Percentiles rank a stretch among this genome's conserved stretches.
phyloP scores from a whole-genome alignment of 2,329 filamentous ascomycete genomes.

The Escovopsis sp. region DNA sequence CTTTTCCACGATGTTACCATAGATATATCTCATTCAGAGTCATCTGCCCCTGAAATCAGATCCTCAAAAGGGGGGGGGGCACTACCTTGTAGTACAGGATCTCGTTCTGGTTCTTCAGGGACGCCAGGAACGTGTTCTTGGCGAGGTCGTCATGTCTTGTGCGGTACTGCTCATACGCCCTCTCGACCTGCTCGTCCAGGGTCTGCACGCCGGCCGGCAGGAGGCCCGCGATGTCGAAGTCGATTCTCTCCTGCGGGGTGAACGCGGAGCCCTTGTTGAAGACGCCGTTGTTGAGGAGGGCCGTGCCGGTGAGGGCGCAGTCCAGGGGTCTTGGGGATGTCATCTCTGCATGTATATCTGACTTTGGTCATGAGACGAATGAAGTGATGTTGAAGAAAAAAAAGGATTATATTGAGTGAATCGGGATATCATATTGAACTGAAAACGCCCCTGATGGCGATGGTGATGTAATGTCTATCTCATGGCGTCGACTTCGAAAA shows the following conservation, averaged over 20 bases:
- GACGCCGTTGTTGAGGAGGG: slow-evolving; percentile 21
- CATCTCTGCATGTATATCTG: too few relatives aligned
- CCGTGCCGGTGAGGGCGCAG: slow-evolving; percentile 21
- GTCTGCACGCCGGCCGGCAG: slow-evolving; percentile 60
- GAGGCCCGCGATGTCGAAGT: slow-evolving; percentile 58
- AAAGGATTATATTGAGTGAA: too few relatives aligned
- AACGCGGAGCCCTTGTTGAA: slow-evolving; percentile 79
- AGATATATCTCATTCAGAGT: background rate
- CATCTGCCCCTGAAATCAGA: background rate
- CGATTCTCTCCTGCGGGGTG: slow-evolving; percentile 48
- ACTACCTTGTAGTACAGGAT: slow-evolving; percentile 62
- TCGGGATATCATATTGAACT: too few relatives aligned
- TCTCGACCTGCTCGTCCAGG: slow-evolving; percentile 58
- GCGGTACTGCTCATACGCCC: slow-evolving; percentile 70
- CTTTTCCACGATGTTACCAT: slow-evolving; percentile 20
- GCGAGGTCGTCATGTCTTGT: slow-evolving; percentile 43
- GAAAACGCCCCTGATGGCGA: background rate
- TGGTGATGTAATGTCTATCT: background rate
- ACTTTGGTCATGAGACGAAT: background rate
- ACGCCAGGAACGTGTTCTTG: slow-evolving; percentile 81
- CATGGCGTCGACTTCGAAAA: too few relatives aligned
- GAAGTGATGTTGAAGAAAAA: background rate
- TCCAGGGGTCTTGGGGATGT: slow-evolving; percentile 14
- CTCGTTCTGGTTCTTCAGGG: slow-evolving; percentile 72
- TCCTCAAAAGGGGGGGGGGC: too few relatives aligned